Evolutionary conservation across 2,329 filamentous ascomycete genomes (phyloP), one percentile per base, ranked within the genome.

Genomic region (Pezicula radicicola): DNA sequence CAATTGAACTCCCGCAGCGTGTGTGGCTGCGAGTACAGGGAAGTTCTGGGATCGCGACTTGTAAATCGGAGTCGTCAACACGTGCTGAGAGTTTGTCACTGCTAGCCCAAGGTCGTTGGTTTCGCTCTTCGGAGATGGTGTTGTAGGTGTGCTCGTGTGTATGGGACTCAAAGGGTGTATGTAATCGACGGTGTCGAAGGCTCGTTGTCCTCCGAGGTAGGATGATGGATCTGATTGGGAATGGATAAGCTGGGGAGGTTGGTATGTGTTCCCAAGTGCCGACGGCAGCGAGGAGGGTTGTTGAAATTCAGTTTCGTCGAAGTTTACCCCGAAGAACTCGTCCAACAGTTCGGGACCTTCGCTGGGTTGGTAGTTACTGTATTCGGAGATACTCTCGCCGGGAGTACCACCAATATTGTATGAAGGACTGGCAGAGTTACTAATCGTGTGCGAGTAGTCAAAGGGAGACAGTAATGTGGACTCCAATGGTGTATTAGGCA

Each of bases 271-370:
- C 43, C 53, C 49, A 25, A 35, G 46, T 9, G 50, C 30, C n/a
- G 55, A 52, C 42, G 53, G 35, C 25, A 47, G 46, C 16, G 55
- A 52, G 12, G 62, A 35, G 5, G 58, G 61, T 44, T 65, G 59
- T 18, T 59, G 56, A 27, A 61, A 59, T 16, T 60, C 60, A 30
- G 57, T 60, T 54, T 62, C 60, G 55, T 62, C 60, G 42, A 67
- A 67, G 58, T 67, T 62, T n/a, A 67, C 65, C 9, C 65, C 64
- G 39, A 64, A 62, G 59, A 65, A 68, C 28, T 59, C 58, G 54
- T 68, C 65, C 27, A 63, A 62, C 25, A 59, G 35, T 7, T 65
- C 62, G 47, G 58, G 60, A 50, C 60, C 56, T 27, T 67, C 64
- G 49, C 63, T 65, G 16, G 55, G 53, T 27, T 62, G 59, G 51